A percentile compares a stretch with the other conserved stretches of the same genome.
Conservation (phyloP, 2,329 filamentous ascomycete species). For the Xylaria sp. region DNA sequence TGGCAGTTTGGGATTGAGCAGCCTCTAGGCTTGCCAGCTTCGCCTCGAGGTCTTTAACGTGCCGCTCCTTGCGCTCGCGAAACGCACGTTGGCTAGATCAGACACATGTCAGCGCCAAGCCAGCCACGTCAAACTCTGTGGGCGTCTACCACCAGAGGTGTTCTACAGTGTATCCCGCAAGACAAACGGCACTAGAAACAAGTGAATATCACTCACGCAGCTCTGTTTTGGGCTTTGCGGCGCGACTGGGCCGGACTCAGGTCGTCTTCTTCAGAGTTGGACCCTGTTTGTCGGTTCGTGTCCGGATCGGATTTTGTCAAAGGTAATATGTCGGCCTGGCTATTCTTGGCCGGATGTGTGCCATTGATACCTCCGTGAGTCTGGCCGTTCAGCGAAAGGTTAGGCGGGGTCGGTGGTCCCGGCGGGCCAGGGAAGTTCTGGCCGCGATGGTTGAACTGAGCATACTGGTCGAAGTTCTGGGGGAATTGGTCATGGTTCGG, state of each 20-base stretch:
- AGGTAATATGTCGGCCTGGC: conserved; percentile 42
- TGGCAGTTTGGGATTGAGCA: conserved; percentile 71
- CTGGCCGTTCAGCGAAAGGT: conserved; percentile 43
- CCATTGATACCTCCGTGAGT: conserved; percentile 32
- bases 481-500: conserved; percentile 55
- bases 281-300: conserved; percentile 48
- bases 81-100: conserved; percentile 83
- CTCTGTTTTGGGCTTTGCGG: conserved; percentile 66
- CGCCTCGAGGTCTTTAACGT: conserved; percentile 89
- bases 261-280: conserved; percentile 62
- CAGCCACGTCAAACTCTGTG: neutral
- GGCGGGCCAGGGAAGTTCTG: conserved; percentile 54
- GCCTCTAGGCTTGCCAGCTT: conserved; percentile 81
- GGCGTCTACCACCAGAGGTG: neutral
- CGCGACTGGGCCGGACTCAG: conserved; percentile 63
- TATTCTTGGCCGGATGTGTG: conserved; percentile 29
- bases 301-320: conserved; percentile 49
- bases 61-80: conserved; percentile 91
- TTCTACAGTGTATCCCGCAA: neutral
- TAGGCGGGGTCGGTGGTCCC: conserved; percentile 60
- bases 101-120: conserved; percentile 9
- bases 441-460: conserved; percentile 48
- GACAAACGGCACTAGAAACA: neutral
- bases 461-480: conserved; percentile 52
- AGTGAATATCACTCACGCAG: conserved; percentile 56